Base-by-base conservation (phyloP, 2,329 filamentous ascomycete genomes). In the Chaetomiaceae sp. region DNA sequence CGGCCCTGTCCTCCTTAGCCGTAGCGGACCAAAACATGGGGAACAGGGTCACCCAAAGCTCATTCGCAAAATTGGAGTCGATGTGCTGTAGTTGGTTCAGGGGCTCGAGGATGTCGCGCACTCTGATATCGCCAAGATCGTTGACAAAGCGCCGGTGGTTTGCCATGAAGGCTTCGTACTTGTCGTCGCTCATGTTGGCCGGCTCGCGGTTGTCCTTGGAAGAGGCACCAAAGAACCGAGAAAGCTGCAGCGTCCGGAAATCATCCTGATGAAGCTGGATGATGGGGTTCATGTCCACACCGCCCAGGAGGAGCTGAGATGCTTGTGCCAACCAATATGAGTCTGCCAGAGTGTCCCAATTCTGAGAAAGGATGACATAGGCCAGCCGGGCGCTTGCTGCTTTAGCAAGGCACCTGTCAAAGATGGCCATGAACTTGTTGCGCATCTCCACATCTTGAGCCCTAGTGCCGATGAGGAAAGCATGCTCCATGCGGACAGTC, bases 301-400 rank as follows among this genome's bases (percentile, higher is more conserved):
- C 91, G 14, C 93, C 91, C 57, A 99, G 82, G 50, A 99, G 81
- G 35, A 99, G 76, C 63, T 99, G 93, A 16, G 90, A 90, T 30
- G 95, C 92, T 69, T 99, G 93, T 35, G 90, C 86, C 44, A 99
- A 75, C 95, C 95, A 99, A 72, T 95, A 99, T 1, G 89, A 95
- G 61, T 99, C 93, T 2, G 83, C 84, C 42, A 99, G 76, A 0
- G 89, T 95, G 65, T 97, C 92, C 93, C 93, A 99, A 61, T 97
- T 97, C 66, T 99, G 95, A 20, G 87, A 86, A 0, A 84, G 85
- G 49, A 99, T 79, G 4, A 97, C 86, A 69, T 96, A 97, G 53
- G 86, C 86, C 34, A 99, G 76, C 33, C 95, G 85, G 51, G 89
- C 88, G 62, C 87, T 95, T 1, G 91, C 92, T 7, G 89, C 89